phyloP scores from a whole-genome alignment of 2,329 filamentous ascomycete genomes.

The Ciborinia camelliae region DNA sequence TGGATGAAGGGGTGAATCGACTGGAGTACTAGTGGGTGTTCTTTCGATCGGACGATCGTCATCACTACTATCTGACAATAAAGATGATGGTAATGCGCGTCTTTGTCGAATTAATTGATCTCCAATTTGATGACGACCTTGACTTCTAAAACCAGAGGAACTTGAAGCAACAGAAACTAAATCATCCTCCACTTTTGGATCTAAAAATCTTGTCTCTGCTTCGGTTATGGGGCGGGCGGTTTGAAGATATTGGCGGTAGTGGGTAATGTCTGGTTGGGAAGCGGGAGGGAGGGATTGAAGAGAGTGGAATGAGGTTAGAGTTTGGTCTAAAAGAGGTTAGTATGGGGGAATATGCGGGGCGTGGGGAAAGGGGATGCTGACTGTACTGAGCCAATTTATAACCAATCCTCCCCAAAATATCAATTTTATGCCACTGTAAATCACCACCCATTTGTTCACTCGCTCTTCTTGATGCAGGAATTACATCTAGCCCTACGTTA shows the following conservation, averaged over 20 bases:
- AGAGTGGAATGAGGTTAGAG: conserved; percentile 55
- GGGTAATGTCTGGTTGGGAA: conserved; percentile 47
- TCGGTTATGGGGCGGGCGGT: conserved; percentile 54
- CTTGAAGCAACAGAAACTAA: conserved; percentile 33
- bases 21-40: background rate
- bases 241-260: conserved; percentile 54
- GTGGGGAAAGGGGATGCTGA: conserved; percentile 40
- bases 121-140: conserved; percentile 12
- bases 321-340: conserved; percentile 46
- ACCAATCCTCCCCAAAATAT: conserved; percentile 60
- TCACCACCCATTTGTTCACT: conserved; percentile 51
- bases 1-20: conserved; percentile 10
- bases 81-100: conserved; percentile 8
- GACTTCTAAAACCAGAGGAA: background rate
- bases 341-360: background rate
- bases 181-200: conserved; percentile 31
- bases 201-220: conserved; percentile 45
- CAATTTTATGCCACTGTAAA: conserved; percentile 57
- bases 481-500: conserved; percentile 36
- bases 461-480: conserved; percentile 58
- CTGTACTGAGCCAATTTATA: conserved; percentile 67
- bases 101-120: conserved; percentile 18
- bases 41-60: background rate
- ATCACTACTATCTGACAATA: background rate
- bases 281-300: conserved; percentile 51